Conservation (phyloP, 2,329 filamentous ascomycete genomes). For the Phialemonium atrogriseum region DNA sequence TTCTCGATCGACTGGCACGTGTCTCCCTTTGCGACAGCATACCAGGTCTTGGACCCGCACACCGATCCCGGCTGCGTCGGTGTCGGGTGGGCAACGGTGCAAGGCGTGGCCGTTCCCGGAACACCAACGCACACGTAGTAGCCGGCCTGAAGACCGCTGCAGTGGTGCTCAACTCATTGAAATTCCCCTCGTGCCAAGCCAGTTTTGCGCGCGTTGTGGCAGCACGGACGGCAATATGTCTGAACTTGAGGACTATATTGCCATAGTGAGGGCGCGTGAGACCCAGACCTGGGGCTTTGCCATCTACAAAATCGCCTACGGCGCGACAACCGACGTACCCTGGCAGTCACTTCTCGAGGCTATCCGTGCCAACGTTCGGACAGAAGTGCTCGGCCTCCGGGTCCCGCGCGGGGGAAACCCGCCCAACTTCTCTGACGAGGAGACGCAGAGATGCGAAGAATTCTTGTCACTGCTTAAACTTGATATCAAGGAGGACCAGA, state of each 20-base stretch:
- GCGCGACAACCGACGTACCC: slow-evolving; percentile 4
- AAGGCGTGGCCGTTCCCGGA: background rate
- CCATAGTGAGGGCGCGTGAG: slow-evolving; percentile 2
- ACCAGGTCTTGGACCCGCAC: background rate
- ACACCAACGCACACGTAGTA: slow-evolving; percentile 3
- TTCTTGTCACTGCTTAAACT: slow-evolving; percentile 4
- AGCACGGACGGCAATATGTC: slow-evolving; percentile 4
- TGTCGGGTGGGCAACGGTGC: background rate
- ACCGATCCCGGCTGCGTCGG: background rate
- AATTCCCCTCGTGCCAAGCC: slow-evolving; percentile 3
- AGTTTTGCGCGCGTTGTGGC: slow-evolving; percentile 1
- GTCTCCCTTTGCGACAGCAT: background rate
- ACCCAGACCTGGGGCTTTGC: slow-evolving; percentile 3
- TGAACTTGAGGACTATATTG: slow-evolving; percentile 4
- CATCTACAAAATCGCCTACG: slow-evolving; percentile 5
- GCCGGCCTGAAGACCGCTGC: background rate
- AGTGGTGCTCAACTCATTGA: slow-evolving; percentile 1
- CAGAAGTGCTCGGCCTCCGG: slow-evolving; percentile 3
- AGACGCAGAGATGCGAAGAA: slow-evolving; percentile 4
- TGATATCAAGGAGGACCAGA: slow-evolving; percentile 5
- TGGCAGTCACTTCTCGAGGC: slow-evolving; percentile 5
- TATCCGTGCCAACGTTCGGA: slow-evolving; percentile 4
- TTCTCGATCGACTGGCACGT: background rate
- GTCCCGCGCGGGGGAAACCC: slow-evolving; percentile 3
- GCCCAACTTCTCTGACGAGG: slow-evolving; percentile 3